Evolutionary conservation across 441 rosid genomes (phyloP), one percentile per base, ranked within the genome.

Genomic region (Omphalea diandra): DNA sequence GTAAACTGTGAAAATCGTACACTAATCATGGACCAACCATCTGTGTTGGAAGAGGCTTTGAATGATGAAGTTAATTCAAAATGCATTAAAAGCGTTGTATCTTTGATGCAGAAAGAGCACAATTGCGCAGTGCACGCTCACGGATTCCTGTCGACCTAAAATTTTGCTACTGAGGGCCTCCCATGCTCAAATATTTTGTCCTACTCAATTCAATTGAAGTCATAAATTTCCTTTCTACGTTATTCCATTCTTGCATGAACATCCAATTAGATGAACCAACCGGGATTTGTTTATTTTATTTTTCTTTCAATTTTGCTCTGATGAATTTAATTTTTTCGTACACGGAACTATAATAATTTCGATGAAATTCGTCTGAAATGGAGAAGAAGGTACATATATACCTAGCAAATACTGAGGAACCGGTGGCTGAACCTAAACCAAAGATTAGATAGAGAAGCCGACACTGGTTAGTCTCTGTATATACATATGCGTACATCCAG

Each of bases 351-450:
- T n/a, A n/a, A n/a, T n/a, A n/a, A n/a, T n/a, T n/a, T n/a, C n/a
- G n/a, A n/a, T n/a, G n/a, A n/a, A n/a, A n/a, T n/a, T n/a, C n/a
- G 49, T 44, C 18, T 44, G 44, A 29, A 10, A n/a, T 35, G 18
- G 46, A 11, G 46, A 35, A 57, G 11, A 8, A 18, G 0, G 11
- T 40, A 40, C 11, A 40, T 40, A 4, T 54, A 1, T 38, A 62
- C 66, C 66, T 7, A 41, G 50, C 50, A 41, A 62, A 62, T 62
- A n/a, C 27, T 62, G 52, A 62, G 22, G 66, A 62, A 62, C 55
- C n/a, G 63, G 2, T 60, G 46, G 10, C 46, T 8, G 5, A 60
- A 36, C 65, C 65, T 38, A 38, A 61, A 22, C 11, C 7, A 24
- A 38, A 50, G n/a, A n/a, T n/a, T n/a, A n/a, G n/a, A n/a, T n/a